These are phyloP conservation scores for Rhodotorula sphaerocarpa DNA, from an alignment of 768 basidiomycete genomes.

Conservation along the genomic window DNA sequence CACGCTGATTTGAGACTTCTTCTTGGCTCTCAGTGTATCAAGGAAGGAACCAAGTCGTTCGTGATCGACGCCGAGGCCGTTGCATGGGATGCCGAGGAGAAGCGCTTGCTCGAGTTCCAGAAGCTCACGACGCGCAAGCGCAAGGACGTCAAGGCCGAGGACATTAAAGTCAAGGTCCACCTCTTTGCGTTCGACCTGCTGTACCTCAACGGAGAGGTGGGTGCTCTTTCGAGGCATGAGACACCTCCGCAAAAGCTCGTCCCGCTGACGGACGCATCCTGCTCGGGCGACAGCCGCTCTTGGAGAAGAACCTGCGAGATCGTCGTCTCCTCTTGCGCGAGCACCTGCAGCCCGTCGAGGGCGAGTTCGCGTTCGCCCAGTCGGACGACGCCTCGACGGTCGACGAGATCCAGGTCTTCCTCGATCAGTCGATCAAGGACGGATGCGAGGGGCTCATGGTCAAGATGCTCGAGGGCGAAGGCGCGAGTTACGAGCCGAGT, in stretches of 20 bases:
- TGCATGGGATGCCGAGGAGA: constrained; percentile 68
- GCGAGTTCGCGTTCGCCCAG: constrained; percentile 89
- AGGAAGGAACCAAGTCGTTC: constrained; percentile 67
- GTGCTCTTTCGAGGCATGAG: constrained; percentile 32
- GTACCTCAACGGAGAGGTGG: constrained; percentile 92
- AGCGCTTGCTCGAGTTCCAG: constrained; percentile 83
- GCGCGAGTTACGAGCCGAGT: constrained; percentile 91
- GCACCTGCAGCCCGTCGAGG: constrained; percentile 71
- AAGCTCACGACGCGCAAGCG: constrained; percentile 88
- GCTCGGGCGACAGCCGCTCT: constrained; percentile 56
- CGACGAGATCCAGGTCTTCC: constrained; percentile 87
- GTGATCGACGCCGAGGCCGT: constrained; percentile 96
- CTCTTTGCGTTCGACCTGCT: constrained; percentile 92
- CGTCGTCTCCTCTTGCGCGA: constrained; percentile 67
- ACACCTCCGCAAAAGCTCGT: neutral
- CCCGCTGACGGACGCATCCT: neutral
- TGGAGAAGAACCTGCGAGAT: constrained; percentile 64
- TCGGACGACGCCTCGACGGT: constrained; percentile 78
- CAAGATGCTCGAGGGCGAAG: constrained; percentile 89
- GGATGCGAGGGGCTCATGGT: constrained; percentile 99
- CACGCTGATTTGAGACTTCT: neutral
- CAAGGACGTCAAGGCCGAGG: constrained; percentile 95
- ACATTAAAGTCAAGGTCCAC: constrained; percentile 93
- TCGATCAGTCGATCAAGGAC: constrained; percentile 95
- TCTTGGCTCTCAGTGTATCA: constrained; percentile 60